These are phyloP conservation scores for Copromyces sp. DNA, from an alignment of 495 filamentous ascomycete genomes.

Conservation along the genomic window DNA sequence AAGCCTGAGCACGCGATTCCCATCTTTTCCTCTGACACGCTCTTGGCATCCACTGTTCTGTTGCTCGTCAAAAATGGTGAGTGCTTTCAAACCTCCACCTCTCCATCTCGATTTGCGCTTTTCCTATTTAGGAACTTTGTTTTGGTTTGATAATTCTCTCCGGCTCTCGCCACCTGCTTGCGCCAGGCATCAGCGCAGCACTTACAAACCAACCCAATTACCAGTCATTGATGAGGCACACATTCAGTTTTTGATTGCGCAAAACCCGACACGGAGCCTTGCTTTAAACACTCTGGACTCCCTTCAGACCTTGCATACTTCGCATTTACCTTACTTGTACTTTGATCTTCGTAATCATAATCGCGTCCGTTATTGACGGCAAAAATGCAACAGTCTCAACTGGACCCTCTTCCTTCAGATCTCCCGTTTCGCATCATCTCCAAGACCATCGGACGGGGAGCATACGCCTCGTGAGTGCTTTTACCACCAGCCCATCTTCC, in stretches of 20 bases:
- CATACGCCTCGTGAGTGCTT: slow-evolving; percentile 81
- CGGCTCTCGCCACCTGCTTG: neutral
- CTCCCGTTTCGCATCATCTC: slow-evolving; percentile 92
- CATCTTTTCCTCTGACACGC: neutral
- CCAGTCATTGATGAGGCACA: neutral
- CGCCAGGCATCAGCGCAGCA: neutral
- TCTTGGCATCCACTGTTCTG: neutral
- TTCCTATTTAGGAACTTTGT: neutral
- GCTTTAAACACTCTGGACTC: neutral
- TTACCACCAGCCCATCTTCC: neutral
- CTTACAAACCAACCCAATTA: neutral
- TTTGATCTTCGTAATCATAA: neutral
- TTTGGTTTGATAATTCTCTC: neutral
- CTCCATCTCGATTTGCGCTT: neutral
- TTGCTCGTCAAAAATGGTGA: slow-evolving; percentile 9
- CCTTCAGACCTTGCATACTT: neutral
- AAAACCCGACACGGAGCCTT: neutral
- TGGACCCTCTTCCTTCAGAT: slow-evolving; percentile 73
- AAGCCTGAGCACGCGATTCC: slow-evolving; percentile 6
- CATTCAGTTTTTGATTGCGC: neutral
- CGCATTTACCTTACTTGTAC: neutral
- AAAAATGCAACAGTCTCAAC: slow-evolving; percentile 63
- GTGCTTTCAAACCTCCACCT: slow-evolving; percentile 2
- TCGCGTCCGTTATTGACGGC: slow-evolving; percentile 4
- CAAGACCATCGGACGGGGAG: slow-evolving; percentile 89